Conservation (phyloP, 1,284 basidiomycete species). For the Puccinia novopanici region DNA sequence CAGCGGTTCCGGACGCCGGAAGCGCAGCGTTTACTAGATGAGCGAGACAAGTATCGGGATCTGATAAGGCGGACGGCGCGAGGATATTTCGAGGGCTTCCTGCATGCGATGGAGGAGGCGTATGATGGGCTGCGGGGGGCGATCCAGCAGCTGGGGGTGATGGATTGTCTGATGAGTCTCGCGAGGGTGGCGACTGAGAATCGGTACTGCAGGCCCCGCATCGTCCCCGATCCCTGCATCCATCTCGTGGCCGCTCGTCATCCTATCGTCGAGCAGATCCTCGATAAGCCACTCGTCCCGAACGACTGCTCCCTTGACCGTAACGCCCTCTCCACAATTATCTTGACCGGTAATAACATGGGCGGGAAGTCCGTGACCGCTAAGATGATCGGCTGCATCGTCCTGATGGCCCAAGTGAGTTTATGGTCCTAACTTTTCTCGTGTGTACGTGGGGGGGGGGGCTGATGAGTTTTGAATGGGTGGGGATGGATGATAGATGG, state of each 20-base stretch:
- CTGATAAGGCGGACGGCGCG: background rate
- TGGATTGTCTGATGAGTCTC: slow-evolving; percentile 38
- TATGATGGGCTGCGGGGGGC: slow-evolving; percentile 3
- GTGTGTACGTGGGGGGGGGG: no score
- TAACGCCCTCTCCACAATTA: slow-evolving; percentile 39
- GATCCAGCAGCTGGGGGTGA: slow-evolving; percentile 5
- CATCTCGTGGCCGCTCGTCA: slow-evolving; percentile 21
- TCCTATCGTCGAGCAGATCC: slow-evolving; percentile 42
- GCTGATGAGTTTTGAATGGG: slow-evolving; percentile 27
- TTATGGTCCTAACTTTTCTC: no score
- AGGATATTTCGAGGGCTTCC: slow-evolving; percentile 11
- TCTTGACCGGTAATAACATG: slow-evolving; percentile 59
- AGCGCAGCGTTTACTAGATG: slow-evolving; percentile 15
- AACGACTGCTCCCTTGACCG: slow-evolving; percentile 17
- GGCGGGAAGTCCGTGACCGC: slow-evolving; percentile 58
- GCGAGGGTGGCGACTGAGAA: background rate
- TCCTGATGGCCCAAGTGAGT: slow-evolving; percentile 56
- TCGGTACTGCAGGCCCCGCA: slow-evolving; percentile 29
- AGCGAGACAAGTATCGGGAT: slow-evolving; percentile 20
- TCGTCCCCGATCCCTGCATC: slow-evolving; percentile 23
- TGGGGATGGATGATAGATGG: slow-evolving; percentile 19
- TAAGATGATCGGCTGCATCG: slow-evolving; percentile 56
- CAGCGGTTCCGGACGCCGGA: slow-evolving; percentile 36
- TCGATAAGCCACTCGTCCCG: slow-evolving; percentile 28
- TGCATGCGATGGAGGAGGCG: slow-evolving; percentile 33